Evolutionary conservation across 495 filamentous ascomycete species (phyloP).

Genomic region (Talaromyces proteolyticus): DNA sequence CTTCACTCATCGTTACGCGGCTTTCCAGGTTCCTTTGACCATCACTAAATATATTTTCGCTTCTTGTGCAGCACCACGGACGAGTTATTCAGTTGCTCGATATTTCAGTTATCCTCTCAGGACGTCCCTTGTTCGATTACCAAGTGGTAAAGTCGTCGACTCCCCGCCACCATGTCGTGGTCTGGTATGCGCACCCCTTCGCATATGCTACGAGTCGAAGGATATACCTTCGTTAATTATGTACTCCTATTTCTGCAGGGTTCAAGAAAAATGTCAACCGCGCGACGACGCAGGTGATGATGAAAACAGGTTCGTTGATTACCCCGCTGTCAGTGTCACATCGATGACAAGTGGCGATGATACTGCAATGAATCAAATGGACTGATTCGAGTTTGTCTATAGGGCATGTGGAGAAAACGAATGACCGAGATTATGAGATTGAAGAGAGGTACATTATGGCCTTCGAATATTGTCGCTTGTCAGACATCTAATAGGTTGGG

Average conservation of each 20-base stretch:
- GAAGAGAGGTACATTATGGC: slow-evolving; percentile 58
- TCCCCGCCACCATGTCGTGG: slow-evolving; percentile 50
- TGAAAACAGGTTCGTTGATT: slow-evolving; percentile 76
- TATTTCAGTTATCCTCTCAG: too few species aligned
- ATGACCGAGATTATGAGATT: slow-evolving; percentile 97
- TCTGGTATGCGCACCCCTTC: slow-evolving; percentile 48
- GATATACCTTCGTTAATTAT: background rate
- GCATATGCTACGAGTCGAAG: slow-evolving; percentile 4
- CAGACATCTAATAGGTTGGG: background rate
- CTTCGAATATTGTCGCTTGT: background rate
- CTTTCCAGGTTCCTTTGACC: too few species aligned
- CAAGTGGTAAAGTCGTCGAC: background rate
- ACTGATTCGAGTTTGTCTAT: background rate
- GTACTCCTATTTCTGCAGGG: slow-evolving; percentile 59
- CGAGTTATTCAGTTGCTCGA: too few species aligned
- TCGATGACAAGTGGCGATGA: too few species aligned
- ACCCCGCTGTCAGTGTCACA: slow-evolving; percentile 15
- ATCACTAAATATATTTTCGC: too few species aligned
- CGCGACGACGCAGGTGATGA: slow-evolving; percentile 99
- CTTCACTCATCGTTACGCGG: too few species aligned
- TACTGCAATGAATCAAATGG: too few species aligned
- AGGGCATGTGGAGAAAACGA: slow-evolving; percentile 97
- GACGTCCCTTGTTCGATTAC: background rate
- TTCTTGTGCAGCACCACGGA: too few species aligned
- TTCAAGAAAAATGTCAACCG: slow-evolving; percentile 99